Conservation (phyloP, 306 rosid species). For the Coriaria nepalensis region DNA sequence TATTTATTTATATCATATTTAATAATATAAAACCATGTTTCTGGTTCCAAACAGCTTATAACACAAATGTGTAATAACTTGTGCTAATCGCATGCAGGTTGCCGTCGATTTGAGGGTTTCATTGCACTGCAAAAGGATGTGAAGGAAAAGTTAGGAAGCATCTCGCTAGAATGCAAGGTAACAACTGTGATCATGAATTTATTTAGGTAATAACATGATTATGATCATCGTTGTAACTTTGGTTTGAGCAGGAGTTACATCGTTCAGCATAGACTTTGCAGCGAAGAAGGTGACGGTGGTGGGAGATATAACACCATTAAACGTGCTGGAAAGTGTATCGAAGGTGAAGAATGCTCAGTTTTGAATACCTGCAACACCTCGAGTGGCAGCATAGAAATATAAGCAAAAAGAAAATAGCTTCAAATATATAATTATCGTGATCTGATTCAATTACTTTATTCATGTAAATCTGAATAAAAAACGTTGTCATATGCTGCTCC, state of each 20-base stretch:
- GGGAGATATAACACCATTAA: slow-evolving; percentile 64
- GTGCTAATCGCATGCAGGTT: slow-evolving; percentile 33
- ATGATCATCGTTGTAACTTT: neutral
- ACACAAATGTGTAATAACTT: no score
- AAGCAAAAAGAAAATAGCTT: no score
- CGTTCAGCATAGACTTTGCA: slow-evolving; percentile 73
- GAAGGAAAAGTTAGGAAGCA: slow-evolving; percentile 90
- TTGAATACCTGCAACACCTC: slow-evolving; percentile 35
- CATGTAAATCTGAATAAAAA: no score
- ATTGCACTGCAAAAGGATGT: slow-evolving; percentile 87
- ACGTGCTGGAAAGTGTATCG: slow-evolving; percentile 66
- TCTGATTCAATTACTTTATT: no score
- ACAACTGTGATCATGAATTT: no score
- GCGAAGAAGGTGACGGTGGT: slow-evolving; percentile 85
- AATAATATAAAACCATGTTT: no score
- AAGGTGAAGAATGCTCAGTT: slow-evolving; percentile 89
- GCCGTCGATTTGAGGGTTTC: slow-evolving; percentile 73
- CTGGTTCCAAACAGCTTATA: no score
- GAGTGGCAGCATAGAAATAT: slow-evolving; percentile 6
- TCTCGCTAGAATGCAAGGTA: slow-evolving; percentile 89
- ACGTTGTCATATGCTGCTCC: no score
- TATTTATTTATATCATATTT: no score
- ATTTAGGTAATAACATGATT: neutral
- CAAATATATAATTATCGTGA: no score
- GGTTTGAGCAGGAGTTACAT: slow-evolving; percentile 54